phyloP scores from a whole-genome alignment of 108 stramenopile genomes.

The Cylindrotheca fusiformis region DNA sequence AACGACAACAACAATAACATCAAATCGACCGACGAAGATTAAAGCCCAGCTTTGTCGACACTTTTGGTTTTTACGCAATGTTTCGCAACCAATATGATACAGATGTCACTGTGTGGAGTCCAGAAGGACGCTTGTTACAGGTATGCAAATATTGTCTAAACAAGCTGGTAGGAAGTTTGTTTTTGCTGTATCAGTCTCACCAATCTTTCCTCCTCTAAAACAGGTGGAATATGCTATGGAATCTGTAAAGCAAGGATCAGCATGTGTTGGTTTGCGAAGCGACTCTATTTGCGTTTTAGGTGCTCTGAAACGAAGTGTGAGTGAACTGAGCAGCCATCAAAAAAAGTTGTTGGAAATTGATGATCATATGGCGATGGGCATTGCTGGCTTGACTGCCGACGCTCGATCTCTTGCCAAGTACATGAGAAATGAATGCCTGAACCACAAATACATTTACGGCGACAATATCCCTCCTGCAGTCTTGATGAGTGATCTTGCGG shows the following conservation, averaged over 20 bases:
- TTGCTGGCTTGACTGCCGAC: conserved; percentile 98
- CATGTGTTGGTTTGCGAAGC: conserved; percentile 90
- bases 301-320: conserved; percentile 93
- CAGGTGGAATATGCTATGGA: conserved; percentile 99
- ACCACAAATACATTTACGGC: conserved; percentile 98
- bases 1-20: not conserved
- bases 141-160: conserved; percentile 34
- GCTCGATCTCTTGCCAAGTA: conserved; percentile 96
- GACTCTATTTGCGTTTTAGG: conserved; percentile 89
- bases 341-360: conserved; percentile 97
- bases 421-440: conserved; percentile 96
- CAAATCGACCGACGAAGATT: not conserved
- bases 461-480: conserved; percentile 85
- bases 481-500: conserved; percentile 93
- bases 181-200: not conserved
- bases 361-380: conserved; percentile 95
- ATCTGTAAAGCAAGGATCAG: conserved; percentile 98
- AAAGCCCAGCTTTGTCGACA: not conserved
- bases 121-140: conserved; percentile 98
- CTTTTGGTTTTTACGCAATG: conserved; percentile 52
- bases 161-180: not conserved
- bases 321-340: conserved; percentile 94
- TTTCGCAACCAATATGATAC: conserved; percentile 99
- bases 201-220: not conserved
- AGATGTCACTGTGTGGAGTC: conserved; percentile 99